Conservation (phyloP, 2,329 filamentous ascomycete species). For the Phoma sp. region DNA sequence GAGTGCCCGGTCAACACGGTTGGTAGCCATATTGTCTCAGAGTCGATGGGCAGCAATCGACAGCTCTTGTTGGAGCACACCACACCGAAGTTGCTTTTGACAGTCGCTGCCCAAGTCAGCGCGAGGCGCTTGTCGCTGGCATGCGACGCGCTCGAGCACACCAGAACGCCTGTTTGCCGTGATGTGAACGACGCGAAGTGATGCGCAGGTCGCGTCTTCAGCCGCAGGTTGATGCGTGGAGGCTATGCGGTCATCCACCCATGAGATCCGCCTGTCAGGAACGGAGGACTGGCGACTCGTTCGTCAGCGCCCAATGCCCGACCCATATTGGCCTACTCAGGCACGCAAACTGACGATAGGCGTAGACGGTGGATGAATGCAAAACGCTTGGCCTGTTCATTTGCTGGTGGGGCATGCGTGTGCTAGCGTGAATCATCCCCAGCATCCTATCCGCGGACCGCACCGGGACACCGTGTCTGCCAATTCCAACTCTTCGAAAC, state of each 20-base stretch:
- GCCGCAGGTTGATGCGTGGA: slow-evolving; percentile 16
- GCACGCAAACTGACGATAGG: slow-evolving; percentile 1
- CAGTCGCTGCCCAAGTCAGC: not conserved
- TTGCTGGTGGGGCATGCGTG: slow-evolving; percentile 27
- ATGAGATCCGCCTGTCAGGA: slow-evolving; percentile 25
- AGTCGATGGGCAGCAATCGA: slow-evolving; percentile 35
- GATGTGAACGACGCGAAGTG: slow-evolving; percentile 8
- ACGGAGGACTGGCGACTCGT: slow-evolving; percentile 29
- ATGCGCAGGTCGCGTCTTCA: slow-evolving; percentile 7
- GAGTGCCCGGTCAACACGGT: slow-evolving; percentile 6
- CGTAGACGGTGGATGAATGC: slow-evolving; percentile 22
- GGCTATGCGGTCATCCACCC: slow-evolving; percentile 32
- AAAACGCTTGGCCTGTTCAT: slow-evolving; percentile 24
- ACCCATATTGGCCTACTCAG: slow-evolving; percentile 25
- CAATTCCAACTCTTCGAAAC: not conserved
- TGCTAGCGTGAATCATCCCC: slow-evolving; percentile 18
- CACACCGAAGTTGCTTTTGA: not conserved
- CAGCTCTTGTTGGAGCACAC: slow-evolving; percentile 22
- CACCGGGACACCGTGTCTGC: not conserved
- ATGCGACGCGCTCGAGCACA: slow-evolving; percentile 6
- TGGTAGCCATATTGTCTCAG: slow-evolving; percentile 22
- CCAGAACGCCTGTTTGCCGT: slow-evolving; percentile 9
- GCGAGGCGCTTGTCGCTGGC: slow-evolving; percentile 1
- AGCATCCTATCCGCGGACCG: slow-evolving; percentile 19
- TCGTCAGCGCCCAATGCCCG: slow-evolving; percentile 35